Evolutionary conservation across 73 alveolate species (phyloP), one percentile per base, ranked within the genome.

Genomic region (Paraurostyla sp.): DNA sequence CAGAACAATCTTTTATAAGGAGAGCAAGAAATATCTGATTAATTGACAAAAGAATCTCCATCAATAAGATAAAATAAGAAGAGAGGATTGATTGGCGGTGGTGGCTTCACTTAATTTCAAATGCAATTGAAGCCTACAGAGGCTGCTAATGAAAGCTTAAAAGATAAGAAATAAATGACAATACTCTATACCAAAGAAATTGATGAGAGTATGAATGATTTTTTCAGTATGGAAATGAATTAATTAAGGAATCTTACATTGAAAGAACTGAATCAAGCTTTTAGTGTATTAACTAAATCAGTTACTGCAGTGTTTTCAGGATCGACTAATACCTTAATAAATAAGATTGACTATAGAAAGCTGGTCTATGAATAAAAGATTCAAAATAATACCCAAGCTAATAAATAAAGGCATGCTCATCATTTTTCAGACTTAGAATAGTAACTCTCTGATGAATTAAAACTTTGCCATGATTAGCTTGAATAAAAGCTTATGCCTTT

Each of bases 1-100:
- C 9, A 9, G 4, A 52, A 35, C 69, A 18, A 69, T n/a, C 46
- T 35, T 41, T 4, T 6, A 36, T 33, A 16, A 7, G 18, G 3
- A 13, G 42, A 69, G 16, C 30, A 27, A 2, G 15, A 36, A 38
- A 36, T 75, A 7, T 75, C 87, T 29, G 69, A 43, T n/a, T 33
- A 43, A 20, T 48, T 75, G 33, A 11, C 48, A 7, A 75, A 75
- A 29, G 87, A 75, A 25, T 75, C 87, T 13, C 87, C 87, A 46
- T 13, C 50, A 46, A 32, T 75, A 4, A 75, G 33, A 75, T 38
- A 69, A 38, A 15, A 69, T 18, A 69, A 42, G 18, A 46, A 23
- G 22, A 75, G 43, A 27, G 50, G 52, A 9, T 11, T 29, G 7
- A 7, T 33, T 60, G 45, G 25, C 3, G 4, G 4, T 60, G 51